A percentile compares a stretch with the other conserved stretches of the same genome.
phyloP scores from a whole-genome alignment of 2,329 filamentous ascomycete species.

The Calonectria honghensis region DNA sequence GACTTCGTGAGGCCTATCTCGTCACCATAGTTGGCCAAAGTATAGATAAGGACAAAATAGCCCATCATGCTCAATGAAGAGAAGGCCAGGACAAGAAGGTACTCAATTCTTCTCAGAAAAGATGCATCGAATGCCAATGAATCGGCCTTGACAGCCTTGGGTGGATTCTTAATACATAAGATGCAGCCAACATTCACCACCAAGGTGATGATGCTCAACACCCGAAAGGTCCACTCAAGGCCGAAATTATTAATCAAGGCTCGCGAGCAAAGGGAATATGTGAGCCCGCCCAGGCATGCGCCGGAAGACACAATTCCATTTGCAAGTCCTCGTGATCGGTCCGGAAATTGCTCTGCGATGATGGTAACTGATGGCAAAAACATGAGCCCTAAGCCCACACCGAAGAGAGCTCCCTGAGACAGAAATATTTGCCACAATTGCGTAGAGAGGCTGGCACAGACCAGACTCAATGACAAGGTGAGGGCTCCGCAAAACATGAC shows the following conservation, averaged over 20 bases:
- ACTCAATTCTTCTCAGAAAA: conserved; percentile 78
- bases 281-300: conserved; percentile 82
- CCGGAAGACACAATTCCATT: conserved; percentile 82
- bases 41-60: conserved; percentile 85
- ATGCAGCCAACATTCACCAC: conserved; percentile 78
- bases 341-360: conserved; percentile 84
- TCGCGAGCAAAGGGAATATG: conserved; percentile 80
- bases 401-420: conserved; percentile 84
- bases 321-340: conserved; percentile 77
- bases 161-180: conserved; percentile 81
- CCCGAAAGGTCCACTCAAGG: conserved; percentile 79
- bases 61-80: conserved; percentile 83
- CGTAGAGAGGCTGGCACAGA: conserved; percentile 81
- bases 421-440: conserved; percentile 86
- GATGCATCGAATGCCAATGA: conserved; percentile 79
- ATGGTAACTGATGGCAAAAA: conserved; percentile 82
- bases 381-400: conserved; percentile 84
- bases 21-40: conserved; percentile 82
- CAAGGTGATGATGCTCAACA: conserved; percentile 78
- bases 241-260: conserved; percentile 80
- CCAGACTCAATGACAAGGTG: conserved; percentile 78
- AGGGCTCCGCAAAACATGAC: conserved; percentile 79
- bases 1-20: conserved; percentile 79
- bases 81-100: conserved; percentile 79
- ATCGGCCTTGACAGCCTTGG: conserved; percentile 79